Base-by-base conservation (phyloP, 2,329 filamentous ascomycete species). In the Ceratocystiopsis brevicomis region DNA sequence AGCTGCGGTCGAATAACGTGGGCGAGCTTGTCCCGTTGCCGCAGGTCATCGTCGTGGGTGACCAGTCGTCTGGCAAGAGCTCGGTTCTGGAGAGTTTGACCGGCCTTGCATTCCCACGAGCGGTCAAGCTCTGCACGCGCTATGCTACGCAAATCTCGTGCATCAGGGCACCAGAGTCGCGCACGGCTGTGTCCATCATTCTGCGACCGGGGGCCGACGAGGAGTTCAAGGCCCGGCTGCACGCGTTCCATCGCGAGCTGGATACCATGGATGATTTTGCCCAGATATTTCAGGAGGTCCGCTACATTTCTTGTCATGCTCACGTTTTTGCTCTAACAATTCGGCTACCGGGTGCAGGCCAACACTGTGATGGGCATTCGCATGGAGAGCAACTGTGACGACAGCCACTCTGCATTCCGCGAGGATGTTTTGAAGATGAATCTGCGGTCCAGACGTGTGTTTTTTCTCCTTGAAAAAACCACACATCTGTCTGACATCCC, bases 11-110 rank as follows among this genome's bases (percentile, higher is more conserved):
- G 14, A 47, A 54, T 9, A 54, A 51, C 25, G 47, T 57, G 16
- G 51, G 53, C 9, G 40, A 49, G 2, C 36, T 52, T 1, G 47
- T 57, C 2, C 50, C 55, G 14, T 45, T 57, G 1, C 55, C 55
- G 11, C 46, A 50, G 45, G 48, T 49, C 19, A 76, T 74, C 47
- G 78, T 83, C 33, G 78, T 83, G 40, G 78, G 78, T 51, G 81
- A 78, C 54, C 78, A 82, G 56, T 82, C 77, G 9, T 80, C 76
- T 52, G 79, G 78, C 57, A 83, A 83, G 67, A 80, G 75, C 62
- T 81, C 77, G 5, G 75, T 82, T 43, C 59, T 83, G 48, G 78
- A 83, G 56, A 82, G 50, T 38, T 40, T 57, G n/a, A 56, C 50
- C 2, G 53, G 53, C 3, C 51, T 57, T 34, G 48, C 52, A 1